Base-by-base conservation (phyloP, 768 basidiomycete genomes). In the Sarcodon aspratus region DNA sequence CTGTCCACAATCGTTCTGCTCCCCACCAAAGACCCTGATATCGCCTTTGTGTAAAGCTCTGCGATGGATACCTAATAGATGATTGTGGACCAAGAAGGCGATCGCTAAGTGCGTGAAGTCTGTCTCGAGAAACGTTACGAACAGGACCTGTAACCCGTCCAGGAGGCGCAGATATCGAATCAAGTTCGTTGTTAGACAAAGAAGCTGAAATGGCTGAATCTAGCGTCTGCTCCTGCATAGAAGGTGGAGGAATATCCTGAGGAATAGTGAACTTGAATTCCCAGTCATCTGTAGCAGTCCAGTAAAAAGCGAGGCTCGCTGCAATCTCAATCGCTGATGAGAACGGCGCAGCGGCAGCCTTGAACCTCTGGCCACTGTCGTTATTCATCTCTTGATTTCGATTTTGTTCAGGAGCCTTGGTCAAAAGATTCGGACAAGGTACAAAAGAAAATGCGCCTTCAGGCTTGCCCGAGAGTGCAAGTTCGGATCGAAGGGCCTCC, bases 21-120 rank as follows among this genome's bases (percentile, higher is more conserved):
- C 92, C 92, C 83, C 85, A 87, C 89, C 89, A 95, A 7, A 93
- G 59, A 1, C 87, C 87, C 58, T 90, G 85, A 59, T 79, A 89
- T 37, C 79, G 69, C 45, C 65, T 73, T 57, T 85, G 82, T 0
- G 64, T 66, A 32, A 71, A 59, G 1, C 57, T 61, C 45, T 71
- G 67, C 2, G 51, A n/a, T 13, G 36, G 21, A 27, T 27, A 27
- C 21, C 3, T 9, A 12, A 37, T 4, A 11, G 48, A 21, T 21
- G 48, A 36, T 54, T 58, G 44, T 53, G 54, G 46, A 44, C 60
- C 61, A 36, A 63, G 48, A 18, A 61, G 56, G 37, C 60, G 62
- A 9, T 47, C 52, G 34, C 21, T 27, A 27, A 27, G 21, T 27
- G 21, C 21, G 21, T 27, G 21, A 27, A 27, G 21, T 27, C 21